phyloP scores from a whole-genome alignment of 306 rosid genomes.

The Cucurbita pepo region DNA sequence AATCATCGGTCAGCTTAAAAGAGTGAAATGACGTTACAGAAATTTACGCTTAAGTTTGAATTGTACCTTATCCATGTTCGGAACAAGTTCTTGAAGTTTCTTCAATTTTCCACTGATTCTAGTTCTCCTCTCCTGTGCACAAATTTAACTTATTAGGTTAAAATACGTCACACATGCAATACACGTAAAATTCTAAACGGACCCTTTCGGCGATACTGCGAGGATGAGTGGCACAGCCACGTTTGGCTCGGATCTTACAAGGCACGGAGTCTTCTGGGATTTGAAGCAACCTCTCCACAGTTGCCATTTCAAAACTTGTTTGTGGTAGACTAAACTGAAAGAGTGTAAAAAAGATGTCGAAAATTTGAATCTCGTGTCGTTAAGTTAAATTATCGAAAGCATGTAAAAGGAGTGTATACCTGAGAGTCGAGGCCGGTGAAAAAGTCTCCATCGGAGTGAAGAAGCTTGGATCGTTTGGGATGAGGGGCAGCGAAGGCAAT shows the following conservation, averaged over 20 bases:
- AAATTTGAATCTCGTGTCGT: too few relatives aligned
- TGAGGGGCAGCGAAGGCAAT: conserved; percentile 56
- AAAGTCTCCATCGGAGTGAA: conserved; percentile 34
- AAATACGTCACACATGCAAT: background rate
- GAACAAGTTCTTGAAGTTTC: conserved; percentile 85
- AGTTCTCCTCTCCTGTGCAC: conserved; percentile 68
- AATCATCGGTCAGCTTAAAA: too few relatives aligned
- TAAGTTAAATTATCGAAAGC: too few relatives aligned
- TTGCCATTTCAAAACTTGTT: conserved; percentile 67
- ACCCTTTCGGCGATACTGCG: conserved; percentile 98
- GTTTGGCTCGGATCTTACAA: conserved; percentile 93
- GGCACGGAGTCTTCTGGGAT: conserved; percentile 92
- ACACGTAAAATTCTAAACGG: background rate
- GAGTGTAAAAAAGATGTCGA: background rate
- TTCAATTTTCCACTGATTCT: conserved; percentile 80
- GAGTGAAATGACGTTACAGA: too few relatives aligned
- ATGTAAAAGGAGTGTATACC: conserved; percentile 6
- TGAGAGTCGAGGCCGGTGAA: conserved; percentile 57
- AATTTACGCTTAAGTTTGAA: background rate
- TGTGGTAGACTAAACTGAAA: conserved; percentile 80
- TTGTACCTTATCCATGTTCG: conserved; percentile 88
- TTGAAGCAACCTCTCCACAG: conserved; percentile 55
- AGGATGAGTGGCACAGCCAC: conserved; percentile 98
- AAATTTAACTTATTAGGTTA: background rate
- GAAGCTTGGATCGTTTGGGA: conserved; percentile 35